Base-by-base conservation (phyloP, 345 rosid genomes). In the Conringia planisiliqua region DNA sequence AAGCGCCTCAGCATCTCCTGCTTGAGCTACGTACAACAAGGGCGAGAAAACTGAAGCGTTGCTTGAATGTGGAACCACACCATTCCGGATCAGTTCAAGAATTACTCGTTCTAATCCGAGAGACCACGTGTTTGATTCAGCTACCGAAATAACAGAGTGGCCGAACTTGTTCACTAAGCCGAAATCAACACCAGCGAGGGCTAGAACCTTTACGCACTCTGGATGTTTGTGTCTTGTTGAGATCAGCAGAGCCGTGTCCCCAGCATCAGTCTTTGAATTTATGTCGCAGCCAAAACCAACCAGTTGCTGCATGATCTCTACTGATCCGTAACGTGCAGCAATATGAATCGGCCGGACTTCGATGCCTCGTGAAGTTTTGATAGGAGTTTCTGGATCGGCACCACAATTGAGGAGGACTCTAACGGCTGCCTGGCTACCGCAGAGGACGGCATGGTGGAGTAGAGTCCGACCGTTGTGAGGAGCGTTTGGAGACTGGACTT, bases 361-460 rank as follows among this genome's bases (percentile, higher is more conserved):
- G 0, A 80, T 64, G 82, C 85, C 91, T 47, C 22, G 66, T 22
- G 85, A 62, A 27, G 81, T 80, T 77, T 40, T 85, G 67, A 89
- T 81, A 62, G 96, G 82, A 52, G 73, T 73, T 75, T 92, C 97
- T 16, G 64, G 83, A 76, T 86, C 55, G 6, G 89, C 90, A 3
- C 98, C 94, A 35, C 80, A 79, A 58, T 80, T 79, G 63, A 90
- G 73, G 47, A 95, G 99, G 48, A 85, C 86, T 8, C 68, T 76
- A 14, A 90, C 88, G 26, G 96, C 97, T 74, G 84, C 92, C 27
- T 82, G 74, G 76, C 82, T 90, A 55, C 94, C 85, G 59, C 98
- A 92, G 67, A 92, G 92, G 77, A 95, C 82, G 40, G 97, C 98
- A 72, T 95, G 97, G 76, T 95, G 99, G 61, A 95, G 92, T 69